Conservation (phyloP, 129 eudicot genomes). For the Erigeron canadensis region DNA sequence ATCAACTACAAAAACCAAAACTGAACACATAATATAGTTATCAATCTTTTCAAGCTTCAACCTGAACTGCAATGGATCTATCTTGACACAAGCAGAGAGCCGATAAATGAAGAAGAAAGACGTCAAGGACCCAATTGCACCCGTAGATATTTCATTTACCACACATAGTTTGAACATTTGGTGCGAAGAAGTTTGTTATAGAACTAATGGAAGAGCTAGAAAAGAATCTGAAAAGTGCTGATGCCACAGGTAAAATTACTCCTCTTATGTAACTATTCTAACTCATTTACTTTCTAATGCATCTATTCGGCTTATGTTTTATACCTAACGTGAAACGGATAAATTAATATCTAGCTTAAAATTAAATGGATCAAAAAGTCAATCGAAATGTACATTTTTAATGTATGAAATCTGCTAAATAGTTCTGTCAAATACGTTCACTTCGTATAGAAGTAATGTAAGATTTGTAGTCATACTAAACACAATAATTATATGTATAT, state of each 20-base stretch:
- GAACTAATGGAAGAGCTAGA: conserved; percentile 63
- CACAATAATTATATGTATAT: background rate
- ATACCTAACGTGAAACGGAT: background rate
- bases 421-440: background rate
- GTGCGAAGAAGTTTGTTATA: conserved; percentile 55
- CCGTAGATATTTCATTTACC: conserved; percentile 48
- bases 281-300: background rate
- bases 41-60: background rate
- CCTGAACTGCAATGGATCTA: conserved; percentile 18
- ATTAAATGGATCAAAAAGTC: background rate
- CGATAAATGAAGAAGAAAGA: conserved; percentile 38
- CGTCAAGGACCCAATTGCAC: conserved; percentile 33
- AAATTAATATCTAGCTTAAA: background rate
- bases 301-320: background rate
- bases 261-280: background rate
- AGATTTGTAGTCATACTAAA: background rate
- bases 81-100: conserved; percentile 34
- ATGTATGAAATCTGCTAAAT: background rate
- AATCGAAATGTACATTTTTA: background rate
- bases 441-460: background rate
- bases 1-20: conserved; percentile 15
- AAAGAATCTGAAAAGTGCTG: conserved; percentile 57
- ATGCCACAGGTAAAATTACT: conserved; percentile 51
- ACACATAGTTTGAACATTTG: conserved; percentile 67
- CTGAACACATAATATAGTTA: background rate